Conservation (phyloP, 169 alveolate species). For the Plasmodium blacklocki region DNA sequence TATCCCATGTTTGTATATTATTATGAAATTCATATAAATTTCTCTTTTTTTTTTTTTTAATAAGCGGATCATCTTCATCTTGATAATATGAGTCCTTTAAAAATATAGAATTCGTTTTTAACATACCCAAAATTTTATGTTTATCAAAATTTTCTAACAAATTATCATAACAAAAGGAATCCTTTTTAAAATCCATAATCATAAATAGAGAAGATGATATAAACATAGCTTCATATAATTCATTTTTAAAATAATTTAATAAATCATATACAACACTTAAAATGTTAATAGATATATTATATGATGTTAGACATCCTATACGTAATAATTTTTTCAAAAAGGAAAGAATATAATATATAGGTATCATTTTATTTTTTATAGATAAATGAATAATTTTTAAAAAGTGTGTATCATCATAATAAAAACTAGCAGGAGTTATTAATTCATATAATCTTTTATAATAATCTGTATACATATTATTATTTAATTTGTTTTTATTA, state of each 20-base stretch:
- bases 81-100: neutral
- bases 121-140: slow-evolving; percentile 38
- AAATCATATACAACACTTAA: slow-evolving; percentile 73
- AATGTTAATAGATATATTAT: slow-evolving; percentile 57
- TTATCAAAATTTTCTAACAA: slow-evolving; percentile 56
- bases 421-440: slow-evolving; percentile 71
- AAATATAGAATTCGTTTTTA: slow-evolving; percentile 3
- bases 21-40: neutral
- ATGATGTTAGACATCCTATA: slow-evolving; percentile 57
- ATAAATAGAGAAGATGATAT: slow-evolving; percentile 66
- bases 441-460: slow-evolving; percentile 63
- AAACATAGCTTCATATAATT: slow-evolving; percentile 53
- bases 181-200: slow-evolving; percentile 64
- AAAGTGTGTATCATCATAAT: slow-evolving; percentile 55
- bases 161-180: slow-evolving; percentile 63
- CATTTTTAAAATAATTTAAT: slow-evolving; percentile 54
- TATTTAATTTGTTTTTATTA: slow-evolving; percentile 16
- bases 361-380: slow-evolving; percentile 73
- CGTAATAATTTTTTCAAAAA: slow-evolving; percentile 71
- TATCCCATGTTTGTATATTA: no score
- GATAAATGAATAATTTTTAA: slow-evolving; percentile 60
- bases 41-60: neutral
- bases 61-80: neutral
- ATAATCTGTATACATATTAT: slow-evolving; percentile 69
- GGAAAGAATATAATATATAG: slow-evolving; percentile 63